Base-by-base conservation (phyloP, 2,329 filamentous ascomycete genomes). In the Penicillium palitans region DNA sequence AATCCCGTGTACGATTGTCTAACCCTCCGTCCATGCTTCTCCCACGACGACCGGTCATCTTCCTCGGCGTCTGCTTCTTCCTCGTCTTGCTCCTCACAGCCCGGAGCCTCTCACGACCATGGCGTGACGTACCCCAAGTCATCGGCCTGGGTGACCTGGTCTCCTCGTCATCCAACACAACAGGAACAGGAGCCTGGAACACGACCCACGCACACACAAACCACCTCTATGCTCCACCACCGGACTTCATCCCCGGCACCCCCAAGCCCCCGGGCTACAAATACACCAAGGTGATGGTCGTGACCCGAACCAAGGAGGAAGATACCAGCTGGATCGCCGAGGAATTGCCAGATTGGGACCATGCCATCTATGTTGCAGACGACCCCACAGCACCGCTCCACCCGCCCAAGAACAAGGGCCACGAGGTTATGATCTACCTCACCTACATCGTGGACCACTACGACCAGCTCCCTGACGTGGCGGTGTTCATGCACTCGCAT, bases 381-480 rank as follows among this genome's bases (percentile, higher is more conserved):
- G 81, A 84, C 59, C 77, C 78, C 2, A 70, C 72, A 25, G 78
- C 82, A 7, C 72, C 77, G 25, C 67, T 82, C 21, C 82, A 83
- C 64, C 76, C 83, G 0, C 81, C 83, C 6, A 79, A 79, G 66
- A 86, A 87, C 62, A 85, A 86, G 67, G 85, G 85, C 44, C 80
- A 84, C 65, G 85, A 88, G 70, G 83, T 83, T 25, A 86, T 87
- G 80, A 77, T 80, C 13, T 87, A 87, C 69, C 76, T 87, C 48
- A 83, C 83, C 44, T 87, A 84, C 70, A 82, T 87, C 60, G 84
- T 87, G 68, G 83, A 87, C 61, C 78, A 85, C 68, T 88, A 87
- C 70, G 75, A 86, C 44, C 72, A 80, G 13, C 78, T 87, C 2
- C 79, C 83, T 2, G 84, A 87, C 63, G 79, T 85, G 21, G 75